A percentile compares a stretch with the other conserved stretches of the same genome.
phyloP scores from a whole-genome alignment of 2,329 filamentous ascomycete species.

The Clonostachys solani region DNA sequence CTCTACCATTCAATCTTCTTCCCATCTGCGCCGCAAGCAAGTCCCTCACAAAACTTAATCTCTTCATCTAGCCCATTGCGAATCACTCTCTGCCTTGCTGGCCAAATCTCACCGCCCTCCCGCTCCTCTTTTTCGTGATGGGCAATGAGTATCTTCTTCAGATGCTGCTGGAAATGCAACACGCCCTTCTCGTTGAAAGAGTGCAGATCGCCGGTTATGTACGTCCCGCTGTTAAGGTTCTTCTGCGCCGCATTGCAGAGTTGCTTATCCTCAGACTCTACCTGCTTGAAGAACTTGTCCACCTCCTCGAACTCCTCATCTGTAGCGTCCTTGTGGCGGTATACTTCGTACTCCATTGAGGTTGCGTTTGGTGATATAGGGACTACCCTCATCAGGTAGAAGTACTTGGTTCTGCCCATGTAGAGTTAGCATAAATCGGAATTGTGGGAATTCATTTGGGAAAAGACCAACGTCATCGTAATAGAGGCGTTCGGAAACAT shows the following conservation, averaged over 20 bases:
- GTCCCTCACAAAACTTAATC: too few relatives aligned
- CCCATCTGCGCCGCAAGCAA: too few relatives aligned
- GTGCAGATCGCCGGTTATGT: not conserved
- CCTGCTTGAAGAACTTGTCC: not conserved
- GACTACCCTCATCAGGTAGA: too few relatives aligned
- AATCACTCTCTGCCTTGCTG: not conserved
- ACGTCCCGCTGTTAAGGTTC: not conserved
- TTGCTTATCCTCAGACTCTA: not conserved
- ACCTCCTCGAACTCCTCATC: not conserved
- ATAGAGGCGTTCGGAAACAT: constrained; percentile 47
- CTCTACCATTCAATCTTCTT: too few relatives aligned
- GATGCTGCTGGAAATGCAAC: too few relatives aligned
- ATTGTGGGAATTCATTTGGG: not conserved
- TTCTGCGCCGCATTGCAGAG: not conserved
- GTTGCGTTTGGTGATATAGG: not conserved
- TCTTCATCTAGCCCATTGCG: too few relatives aligned
- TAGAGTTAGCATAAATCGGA: constrained; percentile 15
- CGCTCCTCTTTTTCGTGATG: not conserved
- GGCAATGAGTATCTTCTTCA: too few relatives aligned
- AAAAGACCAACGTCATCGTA: constrained; percentile 38
- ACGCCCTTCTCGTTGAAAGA: not conserved
- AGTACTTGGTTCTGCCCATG: constrained; percentile 11
- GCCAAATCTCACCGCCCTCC: not conserved
- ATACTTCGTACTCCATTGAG: not conserved
- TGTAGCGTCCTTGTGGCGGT: not conserved